These are phyloP conservation scores for Saccharomycopsis capsularis DNA, from an alignment of 805 yeast species.

Conservation along the genomic window DNA sequence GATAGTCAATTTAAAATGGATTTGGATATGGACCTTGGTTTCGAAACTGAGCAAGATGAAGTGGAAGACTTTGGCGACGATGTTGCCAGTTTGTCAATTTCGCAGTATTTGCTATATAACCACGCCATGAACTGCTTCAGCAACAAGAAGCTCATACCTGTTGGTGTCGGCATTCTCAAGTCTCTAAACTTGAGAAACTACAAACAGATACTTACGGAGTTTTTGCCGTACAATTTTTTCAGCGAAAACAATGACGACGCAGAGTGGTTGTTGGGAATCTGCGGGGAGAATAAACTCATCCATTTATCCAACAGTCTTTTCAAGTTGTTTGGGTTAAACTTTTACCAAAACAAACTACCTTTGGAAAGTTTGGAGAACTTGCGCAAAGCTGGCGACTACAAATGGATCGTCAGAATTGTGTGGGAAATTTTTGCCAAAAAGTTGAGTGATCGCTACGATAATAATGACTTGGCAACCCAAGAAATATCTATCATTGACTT, in stretches of 20 bases:
- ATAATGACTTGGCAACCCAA: slow-evolving; percentile 23
- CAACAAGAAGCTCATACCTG: slow-evolving; percentile 49
- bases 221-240: slow-evolving; percentile 50
- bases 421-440: slow-evolving; percentile 61
- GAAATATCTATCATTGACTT: slow-evolving; percentile 11
- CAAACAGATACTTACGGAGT: slow-evolving; percentile 43
- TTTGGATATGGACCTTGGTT: neutral
- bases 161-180: slow-evolving; percentile 60
- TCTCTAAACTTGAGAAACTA: slow-evolving; percentile 39
- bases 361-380: slow-evolving; percentile 60
- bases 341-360: slow-evolving; percentile 47
- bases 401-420: slow-evolving; percentile 41
- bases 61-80: neutral
- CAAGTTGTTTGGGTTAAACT: slow-evolving; percentile 40
- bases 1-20: neutral
- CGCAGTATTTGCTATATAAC: slow-evolving; percentile 48
- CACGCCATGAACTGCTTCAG: slow-evolving; percentile 50
- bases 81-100: slow-evolving; percentile 29
- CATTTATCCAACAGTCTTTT: slow-evolving; percentile 51
- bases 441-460: slow-evolving; percentile 27
- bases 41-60: slow-evolving; percentile 1
- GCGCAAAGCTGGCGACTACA: slow-evolving; percentile 54
- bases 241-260: slow-evolving; percentile 66
- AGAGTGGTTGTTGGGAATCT: slow-evolving; percentile 70
- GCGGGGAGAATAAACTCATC: slow-evolving; percentile 60